These are phyloP conservation scores for Talaromyces sp. DNA, from an alignment of 2,329 filamentous ascomycete genomes.

Conservation along the genomic window DNA sequence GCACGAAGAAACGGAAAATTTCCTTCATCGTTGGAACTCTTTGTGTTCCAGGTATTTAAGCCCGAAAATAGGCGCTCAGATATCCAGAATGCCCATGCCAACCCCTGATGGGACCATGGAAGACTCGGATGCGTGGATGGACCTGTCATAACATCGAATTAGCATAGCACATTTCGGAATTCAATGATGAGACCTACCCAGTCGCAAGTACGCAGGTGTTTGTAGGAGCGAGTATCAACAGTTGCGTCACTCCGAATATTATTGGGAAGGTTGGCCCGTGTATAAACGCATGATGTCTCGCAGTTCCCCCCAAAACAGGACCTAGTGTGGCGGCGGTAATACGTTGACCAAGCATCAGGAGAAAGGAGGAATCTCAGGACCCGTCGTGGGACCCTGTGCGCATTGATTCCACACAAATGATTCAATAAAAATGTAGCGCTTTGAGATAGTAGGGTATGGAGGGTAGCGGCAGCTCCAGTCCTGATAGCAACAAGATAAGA, in stretches of 20 bases:
- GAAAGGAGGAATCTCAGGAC: not conserved
- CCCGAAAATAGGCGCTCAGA: too few relatives aligned
- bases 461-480: not conserved
- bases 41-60: too few relatives aligned
- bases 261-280: too few relatives aligned
- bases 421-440: not conserved
- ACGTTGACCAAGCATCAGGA: not conserved
- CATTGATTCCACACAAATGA: not conserved
- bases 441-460: not conserved
- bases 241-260: too few relatives aligned
- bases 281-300: not conserved
- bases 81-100: not conserved
- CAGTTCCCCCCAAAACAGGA: too few relatives aligned
- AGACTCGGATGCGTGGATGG: not conserved
- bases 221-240: too few relatives aligned
- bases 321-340: not conserved
- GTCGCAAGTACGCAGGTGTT: not conserved
- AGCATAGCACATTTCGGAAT: not conserved
- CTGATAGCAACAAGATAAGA: not conserved
- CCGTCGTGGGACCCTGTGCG: not conserved
- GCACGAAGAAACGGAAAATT: not conserved
- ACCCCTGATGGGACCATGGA: too few relatives aligned
- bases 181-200: not conserved
- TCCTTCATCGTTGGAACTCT: not conserved
- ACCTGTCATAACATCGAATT: not conserved